These are phyloP conservation scores for Lippia alba DNA, from an alignment of 305 asterid genomes.

Conservation along the genomic window DNA sequence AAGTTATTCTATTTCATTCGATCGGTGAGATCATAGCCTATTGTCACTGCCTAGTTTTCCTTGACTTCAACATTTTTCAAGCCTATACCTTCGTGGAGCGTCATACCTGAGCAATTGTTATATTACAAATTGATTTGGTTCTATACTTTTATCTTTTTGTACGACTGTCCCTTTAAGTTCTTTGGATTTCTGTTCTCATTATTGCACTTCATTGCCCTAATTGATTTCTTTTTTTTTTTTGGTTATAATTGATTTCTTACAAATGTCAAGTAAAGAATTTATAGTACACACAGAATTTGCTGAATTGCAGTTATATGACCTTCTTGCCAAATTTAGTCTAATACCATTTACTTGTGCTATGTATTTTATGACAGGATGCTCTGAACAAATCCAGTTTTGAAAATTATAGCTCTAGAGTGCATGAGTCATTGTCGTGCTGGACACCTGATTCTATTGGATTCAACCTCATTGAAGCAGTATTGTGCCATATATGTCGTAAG, in stretches of 20 bases:
- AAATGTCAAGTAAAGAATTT: too few relatives aligned
- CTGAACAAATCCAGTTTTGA: conserved; percentile 82
- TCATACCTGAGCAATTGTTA: background rate
- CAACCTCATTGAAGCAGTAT: conserved; percentile 95
- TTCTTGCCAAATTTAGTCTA: conserved; percentile 25
- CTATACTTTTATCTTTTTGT: background rate
- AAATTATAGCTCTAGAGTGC: conserved; percentile 79
- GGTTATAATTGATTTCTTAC: too few relatives aligned
- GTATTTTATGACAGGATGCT: conserved; percentile 71
- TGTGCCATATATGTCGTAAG: conserved; percentile 95
- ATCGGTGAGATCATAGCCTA: background rate
- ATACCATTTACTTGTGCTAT: conserved; percentile 30
- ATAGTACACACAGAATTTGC: conserved; percentile 17
- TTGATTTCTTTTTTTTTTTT: too few relatives aligned
- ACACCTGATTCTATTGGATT: conserved; percentile 90
- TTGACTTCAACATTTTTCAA: background rate
- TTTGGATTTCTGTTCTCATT: conserved; percentile 8
- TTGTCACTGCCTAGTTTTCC: background rate
- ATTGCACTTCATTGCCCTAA: conserved; percentile 15
- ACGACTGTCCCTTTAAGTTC: background rate
- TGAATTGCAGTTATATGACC: conserved; percentile 25
- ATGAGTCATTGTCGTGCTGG: conserved; percentile 92
- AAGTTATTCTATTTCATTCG: background rate
- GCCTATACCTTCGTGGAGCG: background rate
- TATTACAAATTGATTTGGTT: background rate